Base-by-base conservation (phyloP, 2,329 filamentous ascomycete species). In the Ambrosiella xylebori region DNA sequence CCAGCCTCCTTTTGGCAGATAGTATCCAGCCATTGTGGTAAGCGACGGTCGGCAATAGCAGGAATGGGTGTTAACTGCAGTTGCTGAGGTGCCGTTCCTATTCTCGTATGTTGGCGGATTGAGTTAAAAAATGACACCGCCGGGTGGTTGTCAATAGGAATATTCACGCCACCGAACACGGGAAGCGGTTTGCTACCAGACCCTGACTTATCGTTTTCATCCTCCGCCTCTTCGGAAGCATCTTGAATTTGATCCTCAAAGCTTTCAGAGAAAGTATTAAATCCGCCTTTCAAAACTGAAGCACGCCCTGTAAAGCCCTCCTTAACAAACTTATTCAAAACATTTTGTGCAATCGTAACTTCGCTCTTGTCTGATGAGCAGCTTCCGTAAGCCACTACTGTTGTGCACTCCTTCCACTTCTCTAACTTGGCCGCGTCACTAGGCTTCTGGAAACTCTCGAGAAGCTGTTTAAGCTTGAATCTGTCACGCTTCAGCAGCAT, bases 81-180 rank as follows among this genome's bases (percentile, higher is more conserved):
- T 64, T 95, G 90, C 0, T 93, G 93, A 9, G 97, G 91, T 17
- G 93, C 93, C 63, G 88, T 89, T 38, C 94, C 85, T 15, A 98
- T 75, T 66, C 97, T 93, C 80, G 94, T 91, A 63, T 97, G 95
- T 68, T 97, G 93, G 49, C 93, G 82, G 64, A 98, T 97, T 63
- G 96, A 97, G 61, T 83, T 82, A 68, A 97, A 97, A 72, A 98
- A 97, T 0, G 91, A 90, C 64, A 94, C 95, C 3, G 40, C 19
- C 0, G 82, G 77, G 63, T 81, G 77, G 0, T 80, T 76, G n/a
- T 47, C 58, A 44, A 74, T 73, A 1, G 93, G 93, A 68, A 97
- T 81, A 60, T 81, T 79, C 62, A 95, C 95, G 6, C 91, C 91
- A 59, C 91, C 93, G 59, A 89, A 86, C n/a, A 95, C 85, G 1